Evolutionary conservation across 495 filamentous ascomycete species (phyloP).

Genomic region (Xylaria venustula): DNA sequence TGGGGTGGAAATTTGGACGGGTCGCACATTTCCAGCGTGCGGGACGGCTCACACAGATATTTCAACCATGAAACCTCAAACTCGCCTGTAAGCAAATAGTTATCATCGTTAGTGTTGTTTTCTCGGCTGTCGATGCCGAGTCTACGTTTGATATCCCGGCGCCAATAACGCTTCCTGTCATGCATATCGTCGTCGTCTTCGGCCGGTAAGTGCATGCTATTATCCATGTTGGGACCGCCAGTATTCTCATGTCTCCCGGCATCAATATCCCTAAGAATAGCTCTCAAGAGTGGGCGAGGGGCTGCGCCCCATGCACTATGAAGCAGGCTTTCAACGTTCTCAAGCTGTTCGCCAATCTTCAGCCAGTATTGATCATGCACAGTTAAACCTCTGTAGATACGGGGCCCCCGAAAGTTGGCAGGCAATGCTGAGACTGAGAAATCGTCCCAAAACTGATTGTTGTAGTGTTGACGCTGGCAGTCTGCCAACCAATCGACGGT

Average conservation of each 20-base stretch:
- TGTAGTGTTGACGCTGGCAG: conserved; percentile 25
- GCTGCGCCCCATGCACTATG: conserved; percentile 16
- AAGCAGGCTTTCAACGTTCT: conserved; percentile 13
- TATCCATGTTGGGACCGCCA: neutral
- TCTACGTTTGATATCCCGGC: conserved; percentile 23
- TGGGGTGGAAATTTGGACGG: conserved; percentile 10
- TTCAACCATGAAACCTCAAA: conserved; percentile 26
- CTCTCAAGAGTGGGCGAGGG: conserved; percentile 24
- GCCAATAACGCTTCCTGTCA: conserved; percentile 13
- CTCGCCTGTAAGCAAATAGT: conserved; percentile 21
- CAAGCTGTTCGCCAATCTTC: conserved; percentile 23
- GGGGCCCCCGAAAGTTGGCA: conserved; percentile 21
- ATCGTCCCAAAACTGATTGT: conserved; percentile 13
- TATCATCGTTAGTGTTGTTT: neutral
- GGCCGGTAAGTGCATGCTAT: neutral
- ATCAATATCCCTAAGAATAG: conserved; percentile 29
- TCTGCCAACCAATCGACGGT: conserved; percentile 17
- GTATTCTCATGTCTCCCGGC: conserved; percentile 18
- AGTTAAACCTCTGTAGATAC: conserved; percentile 18
- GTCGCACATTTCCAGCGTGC: conserved; percentile 18
- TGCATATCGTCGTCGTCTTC: neutral
- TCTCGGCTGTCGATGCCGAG: conserved; percentile 1
- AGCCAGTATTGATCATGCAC: conserved; percentile 30
- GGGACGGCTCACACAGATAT: conserved; percentile 25
- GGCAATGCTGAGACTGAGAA: conserved; percentile 22